phyloP scores from a whole-genome alignment of 1,284 basidiomycete genomes.

The Xanthoconium separans region DNA sequence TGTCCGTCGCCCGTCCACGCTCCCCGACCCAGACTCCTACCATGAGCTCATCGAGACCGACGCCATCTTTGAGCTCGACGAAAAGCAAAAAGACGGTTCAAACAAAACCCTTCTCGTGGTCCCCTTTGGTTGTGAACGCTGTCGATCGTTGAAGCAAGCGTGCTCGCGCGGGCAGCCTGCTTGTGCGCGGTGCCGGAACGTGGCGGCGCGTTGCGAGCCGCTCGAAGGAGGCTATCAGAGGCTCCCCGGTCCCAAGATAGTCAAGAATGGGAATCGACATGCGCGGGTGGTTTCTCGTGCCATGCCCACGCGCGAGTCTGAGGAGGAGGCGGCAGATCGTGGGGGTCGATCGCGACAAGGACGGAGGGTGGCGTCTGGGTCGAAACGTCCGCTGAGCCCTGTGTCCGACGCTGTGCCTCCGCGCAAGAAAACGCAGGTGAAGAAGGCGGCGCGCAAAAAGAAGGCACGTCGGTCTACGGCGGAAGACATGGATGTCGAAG shows the following conservation, averaged over 20 bases:
- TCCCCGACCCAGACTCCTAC: conserved; percentile 16
- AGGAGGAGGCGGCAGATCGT: too few species aligned
- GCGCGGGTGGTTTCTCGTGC: too few species aligned
- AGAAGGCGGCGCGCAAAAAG: not conserved
- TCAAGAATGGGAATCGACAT: too few species aligned
- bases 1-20: conserved; percentile 27
- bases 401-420: not conserved
- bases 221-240: conserved; percentile 17
- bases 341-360: not conserved
- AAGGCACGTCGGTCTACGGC: not conserved
- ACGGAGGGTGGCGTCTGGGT: not conserved
- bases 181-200: conserved; percentile 24
- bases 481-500: not conserved
- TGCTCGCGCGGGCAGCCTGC: conserved; percentile 27
- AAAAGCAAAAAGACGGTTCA: conserved; percentile 8
- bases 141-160: conserved; percentile 8
- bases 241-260: conserved; percentile 26
- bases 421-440: conserved; percentile 11
- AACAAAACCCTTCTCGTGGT: conserved; percentile 24
- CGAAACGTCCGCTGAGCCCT: conserved; percentile 21
- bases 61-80: conserved; percentile 30
- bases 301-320: too few species aligned
- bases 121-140: conserved; percentile 16
- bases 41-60: conserved; percentile 22
- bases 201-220: not conserved